phyloP scores from a whole-genome alignment of 2,329 filamentous ascomycete genomes.

The Penicillium sp. region DNA sequence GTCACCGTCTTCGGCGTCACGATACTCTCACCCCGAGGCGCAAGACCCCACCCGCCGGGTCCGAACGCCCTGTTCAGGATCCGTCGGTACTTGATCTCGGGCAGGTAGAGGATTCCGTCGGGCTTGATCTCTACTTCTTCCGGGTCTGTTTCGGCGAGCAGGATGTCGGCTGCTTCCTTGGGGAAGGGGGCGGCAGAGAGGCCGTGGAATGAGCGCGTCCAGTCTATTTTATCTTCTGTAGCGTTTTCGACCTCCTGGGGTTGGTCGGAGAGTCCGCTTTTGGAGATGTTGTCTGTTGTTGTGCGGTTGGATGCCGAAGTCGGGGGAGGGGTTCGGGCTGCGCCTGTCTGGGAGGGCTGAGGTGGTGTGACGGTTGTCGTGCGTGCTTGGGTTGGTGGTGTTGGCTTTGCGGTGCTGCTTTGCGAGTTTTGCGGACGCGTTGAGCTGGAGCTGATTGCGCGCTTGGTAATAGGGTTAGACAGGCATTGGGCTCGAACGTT shows the following conservation, averaged over 20 bases:
- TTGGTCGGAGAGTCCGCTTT: constrained; percentile 36
- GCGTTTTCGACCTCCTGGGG: constrained; percentile 30
- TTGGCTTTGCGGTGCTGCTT: constrained; percentile 9
- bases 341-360: constrained; percentile 14
- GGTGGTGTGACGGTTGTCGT: constrained; percentile 11
- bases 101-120: constrained; percentile 91
- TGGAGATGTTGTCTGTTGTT: constrained; percentile 36
- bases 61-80: constrained; percentile 89
- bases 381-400: constrained; percentile 1
- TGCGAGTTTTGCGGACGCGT: constrained; percentile 12
- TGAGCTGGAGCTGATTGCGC: constrained; percentile 17
- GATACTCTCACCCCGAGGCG: constrained; percentile 76
- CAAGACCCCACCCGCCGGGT: constrained; percentile 90
- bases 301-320: constrained; percentile 25
- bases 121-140: constrained; percentile 95
- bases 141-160: constrained; percentile 61
- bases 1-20: constrained; percentile 78
- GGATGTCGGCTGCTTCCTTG: constrained; percentile 61
- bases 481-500: constrained; percentile 6
- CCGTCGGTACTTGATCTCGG: constrained; percentile 94
- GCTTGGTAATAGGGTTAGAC: constrained; percentile 9
- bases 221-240: constrained; percentile 58
- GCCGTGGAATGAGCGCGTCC: constrained; percentile 78
- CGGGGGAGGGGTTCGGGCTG: constrained; percentile 13
- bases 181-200: constrained; percentile 67